Conservation (phyloP, 192 early-diverging fungal species). For the Backusella tarrabulga region DNA sequence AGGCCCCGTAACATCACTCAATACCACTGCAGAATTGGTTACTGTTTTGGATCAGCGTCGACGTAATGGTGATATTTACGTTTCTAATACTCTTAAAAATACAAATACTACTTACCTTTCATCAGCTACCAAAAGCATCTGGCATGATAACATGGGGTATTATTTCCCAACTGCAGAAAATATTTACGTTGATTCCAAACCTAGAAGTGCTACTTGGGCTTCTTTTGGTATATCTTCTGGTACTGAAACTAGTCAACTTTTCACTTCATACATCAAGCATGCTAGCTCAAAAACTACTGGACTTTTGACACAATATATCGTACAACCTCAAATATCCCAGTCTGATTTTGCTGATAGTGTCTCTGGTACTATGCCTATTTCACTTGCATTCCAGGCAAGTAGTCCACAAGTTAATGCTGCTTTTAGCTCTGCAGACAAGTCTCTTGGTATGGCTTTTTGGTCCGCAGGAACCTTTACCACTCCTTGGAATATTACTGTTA, state of each 20-base stretch:
- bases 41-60: conserved; percentile 25
- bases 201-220: conserved; percentile 14
- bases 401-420: neutral
- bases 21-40: neutral
- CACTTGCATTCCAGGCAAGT: neutral
- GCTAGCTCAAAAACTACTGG: neutral
- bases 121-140: neutral
- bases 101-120: conserved; percentile 1
- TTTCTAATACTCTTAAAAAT: neutral
- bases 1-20: neutral
- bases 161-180: conserved; percentile 13
- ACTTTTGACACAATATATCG: conserved; percentile 5
- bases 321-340: neutral
- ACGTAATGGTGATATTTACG: conserved; percentile 20
- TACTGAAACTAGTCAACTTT: conserved; percentile 11
- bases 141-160: conserved; percentile 27
- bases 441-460: conserved; percentile 15
- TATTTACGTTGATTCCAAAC: conserved; percentile 9
- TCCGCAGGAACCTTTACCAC: neutral
- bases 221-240: conserved; percentile 15
- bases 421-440: neutral
- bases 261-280: conserved; percentile 13
- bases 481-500: neutral
- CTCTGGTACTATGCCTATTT: neutral
- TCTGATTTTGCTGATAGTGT: conserved; percentile 2